Evolutionary conservation across 441 rosid genomes (phyloP).

Genomic region (Populus trichocarpa): DNA sequence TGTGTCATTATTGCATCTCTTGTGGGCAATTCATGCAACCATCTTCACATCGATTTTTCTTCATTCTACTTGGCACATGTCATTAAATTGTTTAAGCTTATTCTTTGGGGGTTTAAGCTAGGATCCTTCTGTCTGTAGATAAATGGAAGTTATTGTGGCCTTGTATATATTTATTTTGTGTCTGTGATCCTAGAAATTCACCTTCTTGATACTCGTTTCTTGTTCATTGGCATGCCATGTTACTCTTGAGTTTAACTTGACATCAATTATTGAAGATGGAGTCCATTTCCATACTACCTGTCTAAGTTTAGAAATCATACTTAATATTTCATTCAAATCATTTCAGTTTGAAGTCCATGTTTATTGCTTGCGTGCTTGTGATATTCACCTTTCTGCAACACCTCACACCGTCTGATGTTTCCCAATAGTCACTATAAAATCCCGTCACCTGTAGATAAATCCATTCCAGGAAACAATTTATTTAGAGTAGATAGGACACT

Average conservation of each 20-base stretch:
- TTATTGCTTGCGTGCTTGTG: background rate
- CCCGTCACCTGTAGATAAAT: no score
- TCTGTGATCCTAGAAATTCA: background rate
- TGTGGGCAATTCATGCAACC: background rate
- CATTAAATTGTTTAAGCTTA: background rate
- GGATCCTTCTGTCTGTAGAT: background rate
- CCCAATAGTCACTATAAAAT: background rate
- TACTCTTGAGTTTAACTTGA: background rate
- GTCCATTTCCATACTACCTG: background rate
- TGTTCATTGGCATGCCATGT: background rate
- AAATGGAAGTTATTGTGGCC: background rate
- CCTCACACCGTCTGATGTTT: background rate
- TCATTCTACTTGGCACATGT: no score
- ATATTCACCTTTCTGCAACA: background rate
- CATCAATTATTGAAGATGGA: background rate
- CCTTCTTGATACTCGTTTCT: background rate
- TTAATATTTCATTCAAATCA: background rate
- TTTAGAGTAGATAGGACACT: background rate
- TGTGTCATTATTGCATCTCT: background rate
- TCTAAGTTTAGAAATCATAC: background rate
- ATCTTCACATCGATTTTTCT: background rate
- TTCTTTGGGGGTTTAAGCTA: background rate
- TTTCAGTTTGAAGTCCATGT: background rate
- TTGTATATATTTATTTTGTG: background rate
- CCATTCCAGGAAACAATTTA: background rate